Evolutionary conservation across 23 red algal genomes (phyloP).

Genomic region (Gracilaria domingensis): DNA sequence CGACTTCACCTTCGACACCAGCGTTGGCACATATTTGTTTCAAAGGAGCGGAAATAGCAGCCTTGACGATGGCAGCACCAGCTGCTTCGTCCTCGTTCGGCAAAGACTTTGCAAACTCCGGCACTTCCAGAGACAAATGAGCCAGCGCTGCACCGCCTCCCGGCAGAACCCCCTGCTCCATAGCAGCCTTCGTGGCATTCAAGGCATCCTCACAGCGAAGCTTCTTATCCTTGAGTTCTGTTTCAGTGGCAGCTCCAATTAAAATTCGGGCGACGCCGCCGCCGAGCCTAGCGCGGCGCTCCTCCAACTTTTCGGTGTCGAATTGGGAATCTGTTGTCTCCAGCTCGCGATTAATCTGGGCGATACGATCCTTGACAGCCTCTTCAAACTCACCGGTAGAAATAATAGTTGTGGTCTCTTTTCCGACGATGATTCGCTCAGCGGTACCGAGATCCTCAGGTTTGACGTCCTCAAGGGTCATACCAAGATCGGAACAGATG

Average conservation of each 20-base stretch:
- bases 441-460: constrained; percentile 84
- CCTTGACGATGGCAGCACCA: constrained; percentile 81
- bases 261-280: constrained; percentile 98
- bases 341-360: constrained; percentile 82
- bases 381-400: constrained; percentile 86
- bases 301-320: constrained; percentile 94
- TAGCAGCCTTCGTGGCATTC: constrained; percentile 92
- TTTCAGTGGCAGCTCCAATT: constrained; percentile 98
- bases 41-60: constrained; percentile 88
- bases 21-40: constrained; percentile 94
- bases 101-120: constrained; percentile 70
- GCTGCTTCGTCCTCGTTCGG: constrained; percentile 88
- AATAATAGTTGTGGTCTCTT: constrained; percentile 97
- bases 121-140: constrained; percentile 55
- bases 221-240: constrained; percentile 99
- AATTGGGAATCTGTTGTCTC: constrained; percentile 87
- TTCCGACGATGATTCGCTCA: constrained; percentile 91
- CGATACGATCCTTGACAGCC: constrained; percentile 85
- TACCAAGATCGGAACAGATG: constrained; percentile 89
- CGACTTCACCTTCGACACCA: constrained; percentile 90
- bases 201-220: constrained; percentile 98
- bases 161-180: constrained; percentile 97
- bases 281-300: constrained; percentile 92
- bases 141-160: constrained; percentile 88
- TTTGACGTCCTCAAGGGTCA: constrained; percentile 87